Evolutionary conservation across 305 asterid species (phyloP).

Genomic region (Ilex paraguariensis): DNA sequence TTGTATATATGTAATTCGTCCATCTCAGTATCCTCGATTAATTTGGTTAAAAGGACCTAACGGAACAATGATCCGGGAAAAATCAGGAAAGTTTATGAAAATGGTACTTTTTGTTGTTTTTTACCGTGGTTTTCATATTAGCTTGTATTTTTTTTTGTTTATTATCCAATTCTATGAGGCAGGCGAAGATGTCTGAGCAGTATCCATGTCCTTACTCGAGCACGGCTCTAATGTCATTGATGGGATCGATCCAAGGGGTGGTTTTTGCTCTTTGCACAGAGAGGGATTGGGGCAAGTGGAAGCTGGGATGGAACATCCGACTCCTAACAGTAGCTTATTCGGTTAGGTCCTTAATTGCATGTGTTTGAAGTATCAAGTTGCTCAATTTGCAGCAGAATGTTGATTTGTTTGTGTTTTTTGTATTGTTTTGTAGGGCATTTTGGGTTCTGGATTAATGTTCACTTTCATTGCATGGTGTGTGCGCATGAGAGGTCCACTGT

Average conservation of each 20-base stretch:
- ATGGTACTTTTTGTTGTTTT: no score
- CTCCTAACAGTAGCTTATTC: constrained; percentile 15
- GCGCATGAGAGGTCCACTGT: constrained; percentile 23
- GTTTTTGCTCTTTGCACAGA: constrained; percentile 18
- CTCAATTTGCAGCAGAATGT: no score
- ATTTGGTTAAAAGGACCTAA: no score
- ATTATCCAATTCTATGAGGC: not conserved
- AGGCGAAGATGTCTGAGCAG: constrained; percentile 19
- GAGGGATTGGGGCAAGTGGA: constrained; percentile 17
- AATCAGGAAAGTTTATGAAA: no score
- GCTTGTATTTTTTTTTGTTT: not conserved
- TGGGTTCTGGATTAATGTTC: constrained; percentile 24
- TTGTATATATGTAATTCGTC: no score
- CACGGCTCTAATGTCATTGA: constrained; percentile 24
- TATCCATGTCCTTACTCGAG: constrained; percentile 31
- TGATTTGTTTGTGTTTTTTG: not conserved
- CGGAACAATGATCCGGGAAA: no score
- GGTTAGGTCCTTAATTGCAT: constrained; percentile 9
- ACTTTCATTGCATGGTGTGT: constrained; percentile 24
- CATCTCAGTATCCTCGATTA: no score
- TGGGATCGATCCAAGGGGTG: constrained; percentile 21
- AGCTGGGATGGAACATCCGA: constrained; percentile 27
- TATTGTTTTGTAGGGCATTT: constrained; percentile 17
- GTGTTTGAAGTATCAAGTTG: no score
- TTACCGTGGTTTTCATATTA: not conserved